Base-by-base conservation (phyloP, 306 rosid genomes). In the Glycine soja region DNA sequence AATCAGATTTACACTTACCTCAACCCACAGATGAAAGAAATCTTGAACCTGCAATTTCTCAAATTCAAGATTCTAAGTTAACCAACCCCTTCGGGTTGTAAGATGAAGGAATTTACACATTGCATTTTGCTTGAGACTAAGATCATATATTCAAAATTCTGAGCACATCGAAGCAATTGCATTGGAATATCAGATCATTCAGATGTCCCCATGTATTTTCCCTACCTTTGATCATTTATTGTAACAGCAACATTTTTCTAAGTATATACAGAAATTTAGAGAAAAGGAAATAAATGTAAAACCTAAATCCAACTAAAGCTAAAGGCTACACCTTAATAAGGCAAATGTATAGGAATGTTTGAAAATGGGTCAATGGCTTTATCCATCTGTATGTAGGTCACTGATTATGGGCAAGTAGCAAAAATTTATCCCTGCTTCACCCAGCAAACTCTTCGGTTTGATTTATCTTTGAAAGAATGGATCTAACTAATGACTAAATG, bases 381-480 rank as follows among this genome's bases (percentile, higher is more conserved):
- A 50, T 80, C 83, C 81, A 73, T 77, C 56, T 66, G 34, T 67
- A 75, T 54, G 74, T 75, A 63, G 70, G 90, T 78, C 85, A 84
- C 45, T 84, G 73, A 75, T 69, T 50, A 61, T 15, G 80, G 74
- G 84, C 59, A 77, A 87, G 54, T 74, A 84, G 80, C 73, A 81
- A 81, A 84, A 84, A 42, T 69, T 74, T 58, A 70, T 63, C 80
- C 56, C 30, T 13, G 56, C 75, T 81, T 87, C 86, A 74, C 86
- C 86, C 72, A 78, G 78, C 54, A 87, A 69, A 72, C 63, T 75
- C 86, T 51, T 32, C 75, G 59, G 64, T 65, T 65, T 30, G 67
- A 79, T 53, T 88, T 11, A 83, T 81, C 81, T 64, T 50, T 50
- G 81, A 86, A 90, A 92, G 87, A 87, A 92, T 88, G 81, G 78